phyloP scores from a whole-genome alignment of 2,329 filamentous ascomycete species.

The Aspergillus neotritici region DNA sequence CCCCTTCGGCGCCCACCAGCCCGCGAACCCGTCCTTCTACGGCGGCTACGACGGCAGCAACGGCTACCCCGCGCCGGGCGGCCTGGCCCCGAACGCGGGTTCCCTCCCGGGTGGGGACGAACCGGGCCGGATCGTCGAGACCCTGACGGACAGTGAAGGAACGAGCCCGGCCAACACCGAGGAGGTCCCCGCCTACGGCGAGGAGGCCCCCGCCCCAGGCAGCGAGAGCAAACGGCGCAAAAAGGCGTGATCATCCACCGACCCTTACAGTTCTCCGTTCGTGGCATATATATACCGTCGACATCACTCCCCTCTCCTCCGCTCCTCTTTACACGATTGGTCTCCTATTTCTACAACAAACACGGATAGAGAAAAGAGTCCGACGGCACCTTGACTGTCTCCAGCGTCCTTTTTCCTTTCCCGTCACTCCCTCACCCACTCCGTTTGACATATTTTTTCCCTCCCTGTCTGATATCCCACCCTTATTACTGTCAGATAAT shows the following conservation, averaged over 20 bases:
- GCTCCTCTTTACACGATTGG: too few species aligned
- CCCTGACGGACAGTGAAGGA: slow-evolving; percentile 41
- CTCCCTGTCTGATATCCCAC: too few species aligned
- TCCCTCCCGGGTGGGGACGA: slow-evolving; percentile 17
- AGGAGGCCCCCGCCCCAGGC: slow-evolving; percentile 18
- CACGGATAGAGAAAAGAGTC: too few species aligned
- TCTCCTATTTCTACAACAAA: too few species aligned
- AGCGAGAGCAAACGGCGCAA: slow-evolving; percentile 29
- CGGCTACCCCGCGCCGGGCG: slow-evolving; percentile 5
- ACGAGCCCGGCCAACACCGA: slow-evolving; percentile 38
- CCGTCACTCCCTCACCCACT: too few species aligned
- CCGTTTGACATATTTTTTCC: too few species aligned
- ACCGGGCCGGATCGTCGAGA: slow-evolving; percentile 36
- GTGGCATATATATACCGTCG: too few species aligned
- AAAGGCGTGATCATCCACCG: slow-evolving; percentile 19
- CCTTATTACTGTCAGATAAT: too few species aligned
- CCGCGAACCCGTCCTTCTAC: slow-evolving; percentile 24
- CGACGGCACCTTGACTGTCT: too few species aligned
- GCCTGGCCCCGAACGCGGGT: slow-evolving; percentile 5
- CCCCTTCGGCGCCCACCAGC: slow-evolving; percentile 25
- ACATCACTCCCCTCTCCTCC: too few species aligned
- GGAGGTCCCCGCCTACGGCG: slow-evolving; percentile 20
- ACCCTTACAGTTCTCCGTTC: too few species aligned
- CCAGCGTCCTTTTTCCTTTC: too few species aligned
- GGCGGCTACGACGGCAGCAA: slow-evolving; percentile 21